Conservation (phyloP, 306 rosid genomes). For the Dalbergia cochinchinensis region DNA sequence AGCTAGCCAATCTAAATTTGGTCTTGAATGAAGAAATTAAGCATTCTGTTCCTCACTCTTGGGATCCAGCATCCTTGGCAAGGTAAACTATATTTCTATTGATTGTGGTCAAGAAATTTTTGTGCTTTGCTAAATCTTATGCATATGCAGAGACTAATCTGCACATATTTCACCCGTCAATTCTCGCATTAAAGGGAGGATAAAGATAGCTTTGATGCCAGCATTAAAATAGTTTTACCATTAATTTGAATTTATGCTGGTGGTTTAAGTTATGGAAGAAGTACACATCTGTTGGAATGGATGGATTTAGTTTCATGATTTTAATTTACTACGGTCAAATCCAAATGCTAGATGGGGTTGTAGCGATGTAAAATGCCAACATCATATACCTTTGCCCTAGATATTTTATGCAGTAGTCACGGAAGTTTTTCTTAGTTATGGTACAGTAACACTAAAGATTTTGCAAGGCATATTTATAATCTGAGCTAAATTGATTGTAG, state of each 20-base stretch:
- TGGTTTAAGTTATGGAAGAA: background rate
- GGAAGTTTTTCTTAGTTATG: constrained; percentile 4
- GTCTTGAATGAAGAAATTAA: constrained; percentile 76
- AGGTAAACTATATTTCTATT: constrained; percentile 59
- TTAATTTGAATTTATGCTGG: too few relatives aligned
- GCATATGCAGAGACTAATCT: background rate
- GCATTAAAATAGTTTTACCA: too few relatives aligned
- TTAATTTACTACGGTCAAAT: constrained; percentile 12
- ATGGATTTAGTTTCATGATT: background rate
- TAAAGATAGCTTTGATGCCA: too few relatives aligned
- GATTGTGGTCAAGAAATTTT: constrained; percentile 16
- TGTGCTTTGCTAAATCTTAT: constrained; percentile 21
- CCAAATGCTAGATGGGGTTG: constrained; percentile 18
- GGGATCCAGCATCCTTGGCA: constrained; percentile 96
- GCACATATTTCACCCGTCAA: background rate
- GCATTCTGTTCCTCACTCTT: constrained; percentile 86
- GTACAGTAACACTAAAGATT: constrained; percentile 24
- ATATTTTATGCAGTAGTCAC: constrained; percentile 8
- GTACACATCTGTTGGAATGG: background rate
- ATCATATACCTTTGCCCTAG: background rate
- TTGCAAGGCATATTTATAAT: constrained; percentile 23
- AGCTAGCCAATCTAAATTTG: constrained; percentile 62
- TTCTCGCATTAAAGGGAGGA: too few relatives aligned
- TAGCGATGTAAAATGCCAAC: background rate
- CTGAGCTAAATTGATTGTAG: constrained; percentile 22